Conservation (phyloP, 2,329 filamentous ascomycete species). For the Sarocladium oryzae region DNA sequence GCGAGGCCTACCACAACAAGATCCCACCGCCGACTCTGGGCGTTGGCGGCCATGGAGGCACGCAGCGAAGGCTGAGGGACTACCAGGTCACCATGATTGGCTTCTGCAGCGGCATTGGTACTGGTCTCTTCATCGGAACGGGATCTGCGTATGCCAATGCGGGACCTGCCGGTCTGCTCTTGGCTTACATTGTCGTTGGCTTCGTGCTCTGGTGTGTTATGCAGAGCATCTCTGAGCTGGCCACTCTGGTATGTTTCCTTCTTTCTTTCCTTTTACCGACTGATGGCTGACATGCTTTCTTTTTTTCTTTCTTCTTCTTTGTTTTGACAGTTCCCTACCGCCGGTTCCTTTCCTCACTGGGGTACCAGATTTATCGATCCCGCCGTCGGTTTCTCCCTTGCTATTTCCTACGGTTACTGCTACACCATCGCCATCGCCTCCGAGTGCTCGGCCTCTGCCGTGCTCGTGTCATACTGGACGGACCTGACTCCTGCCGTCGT, state of each 20-base stretch:
- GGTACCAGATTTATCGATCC: constrained; percentile 21
- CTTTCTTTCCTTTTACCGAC: constrained; percentile 11
- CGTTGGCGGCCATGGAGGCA: constrained; percentile 5
- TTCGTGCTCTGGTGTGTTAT: constrained; percentile 51
- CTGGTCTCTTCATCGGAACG: constrained; percentile 15
- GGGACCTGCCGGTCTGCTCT: constrained; percentile 33
- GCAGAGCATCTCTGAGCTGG: constrained; percentile 28
- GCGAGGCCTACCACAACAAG: background rate
- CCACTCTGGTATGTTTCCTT: constrained; percentile 17
- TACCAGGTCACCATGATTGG: constrained; percentile 9
- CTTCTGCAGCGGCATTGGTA: constrained; percentile 11
- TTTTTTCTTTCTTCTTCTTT: too few species aligned
- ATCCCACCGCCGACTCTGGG: constrained; percentile 1
- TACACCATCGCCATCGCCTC: constrained; percentile 36
- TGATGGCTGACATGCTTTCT: background rate
- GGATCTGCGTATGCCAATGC: constrained; percentile 16
- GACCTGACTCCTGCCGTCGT: constrained; percentile 18
- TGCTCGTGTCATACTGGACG: constrained; percentile 37
- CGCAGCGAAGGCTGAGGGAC: background rate
- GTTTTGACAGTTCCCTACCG: constrained; percentile 11
- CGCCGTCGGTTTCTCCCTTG: constrained; percentile 28
- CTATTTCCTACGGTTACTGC: constrained; percentile 38
- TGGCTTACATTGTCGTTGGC: constrained; percentile 42
- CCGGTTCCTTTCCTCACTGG: constrained; percentile 15
- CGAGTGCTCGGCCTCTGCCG: constrained; percentile 38